phyloP scores from a whole-genome alignment of 2,329 filamentous ascomycete genomes.

The Neurospora sp. region DNA sequence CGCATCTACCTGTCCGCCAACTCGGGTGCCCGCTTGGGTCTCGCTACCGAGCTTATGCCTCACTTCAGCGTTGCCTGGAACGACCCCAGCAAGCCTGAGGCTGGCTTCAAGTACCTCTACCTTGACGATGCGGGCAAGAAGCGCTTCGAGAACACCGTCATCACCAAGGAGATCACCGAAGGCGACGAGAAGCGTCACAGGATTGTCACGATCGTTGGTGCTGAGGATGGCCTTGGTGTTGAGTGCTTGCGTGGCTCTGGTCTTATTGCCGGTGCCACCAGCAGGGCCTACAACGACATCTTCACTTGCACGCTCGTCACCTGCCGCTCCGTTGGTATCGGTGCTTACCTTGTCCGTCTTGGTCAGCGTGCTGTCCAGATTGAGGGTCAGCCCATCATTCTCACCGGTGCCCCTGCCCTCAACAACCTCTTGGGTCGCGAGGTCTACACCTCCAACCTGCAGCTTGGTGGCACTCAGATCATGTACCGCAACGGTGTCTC shows the following conservation, averaged over 20 bases:
- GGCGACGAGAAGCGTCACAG: slow-evolving; percentile 85
- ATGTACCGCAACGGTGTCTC: slow-evolving; percentile 99
- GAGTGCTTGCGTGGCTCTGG: slow-evolving; percentile 95
- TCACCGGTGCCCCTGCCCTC: slow-evolving; percentile 92
- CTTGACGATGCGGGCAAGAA: slow-evolving; percentile 78
- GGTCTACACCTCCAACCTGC: slow-evolving; percentile 97
- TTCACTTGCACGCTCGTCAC: slow-evolving; percentile 97
- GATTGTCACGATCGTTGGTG: slow-evolving; percentile 87
- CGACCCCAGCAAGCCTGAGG: slow-evolving; percentile 66
- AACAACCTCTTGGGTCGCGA: slow-evolving; percentile 98
- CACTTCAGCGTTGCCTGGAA: slow-evolving; percentile 98
- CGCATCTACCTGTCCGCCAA: slow-evolving; percentile 98
- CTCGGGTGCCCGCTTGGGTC: slow-evolving; percentile 92
- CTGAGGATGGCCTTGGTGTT: slow-evolving; percentile 92
- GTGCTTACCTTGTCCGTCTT: slow-evolving; percentile 95
- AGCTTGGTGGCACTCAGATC: slow-evolving; percentile 99
- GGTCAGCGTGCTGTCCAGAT: slow-evolving; percentile 98
- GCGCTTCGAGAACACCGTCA: slow-evolving; percentile 75
- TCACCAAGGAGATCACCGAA: slow-evolving; percentile 80
- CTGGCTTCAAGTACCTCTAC: slow-evolving; percentile 96
- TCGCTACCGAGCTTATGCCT: slow-evolving; percentile 93
- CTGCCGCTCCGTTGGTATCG: slow-evolving; percentile 97
- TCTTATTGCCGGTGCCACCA: slow-evolving; percentile 95
- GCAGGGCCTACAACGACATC: slow-evolving; percentile 94
- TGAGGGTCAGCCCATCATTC: slow-evolving; percentile 96